phyloP scores from a whole-genome alignment of 305 asterid genomes.

The Fraxinus nigra region DNA sequence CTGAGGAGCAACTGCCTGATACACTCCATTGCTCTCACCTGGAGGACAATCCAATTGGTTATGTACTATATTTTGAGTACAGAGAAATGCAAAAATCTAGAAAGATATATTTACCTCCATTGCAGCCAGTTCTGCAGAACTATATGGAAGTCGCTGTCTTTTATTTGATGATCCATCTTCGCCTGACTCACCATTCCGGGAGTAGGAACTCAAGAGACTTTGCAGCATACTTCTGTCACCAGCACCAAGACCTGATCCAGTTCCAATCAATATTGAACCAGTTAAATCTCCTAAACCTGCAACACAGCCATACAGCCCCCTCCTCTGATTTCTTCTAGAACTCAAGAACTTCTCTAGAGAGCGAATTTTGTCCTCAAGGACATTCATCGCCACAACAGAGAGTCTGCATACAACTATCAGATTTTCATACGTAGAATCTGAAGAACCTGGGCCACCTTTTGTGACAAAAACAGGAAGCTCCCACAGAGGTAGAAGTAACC shows the following conservation, averaged over 20 bases:
- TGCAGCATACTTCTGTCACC: constrained; percentile 79
- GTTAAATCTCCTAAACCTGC: constrained; percentile 91
- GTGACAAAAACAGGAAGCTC: constrained; percentile 87
- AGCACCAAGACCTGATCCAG: constrained; percentile 71
- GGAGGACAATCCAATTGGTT: constrained; percentile 27
- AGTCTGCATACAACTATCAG: constrained; percentile 75
- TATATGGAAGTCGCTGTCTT: constrained; percentile 87
- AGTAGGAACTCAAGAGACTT: constrained; percentile 76
- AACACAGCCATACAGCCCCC: constrained; percentile 93
- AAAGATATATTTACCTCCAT: constrained; percentile 72
- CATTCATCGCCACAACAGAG: constrained; percentile 74
- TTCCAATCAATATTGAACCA: constrained; percentile 84
- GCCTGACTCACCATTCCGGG: constrained; percentile 56
- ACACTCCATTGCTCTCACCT: constrained; percentile 99
- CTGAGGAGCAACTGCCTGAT: constrained; percentile 93
- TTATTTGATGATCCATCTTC: constrained; percentile 64
- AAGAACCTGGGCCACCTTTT: constrained; percentile 57
- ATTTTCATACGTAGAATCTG: constrained; percentile 52
- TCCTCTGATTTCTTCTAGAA: constrained; percentile 85
- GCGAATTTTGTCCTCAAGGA: constrained; percentile 91
- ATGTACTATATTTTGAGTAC: constrained; percentile 15
- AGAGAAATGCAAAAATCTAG: constrained; percentile 17
- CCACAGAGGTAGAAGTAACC: constrained; percentile 92
- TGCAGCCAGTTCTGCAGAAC: constrained; percentile 91
- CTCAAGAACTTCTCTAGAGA: constrained; percentile 82